These are phyloP conservation scores for Trypanosoma lewisi DNA, from an alignment of 208 protist species.

Conservation along the genomic window DNA sequence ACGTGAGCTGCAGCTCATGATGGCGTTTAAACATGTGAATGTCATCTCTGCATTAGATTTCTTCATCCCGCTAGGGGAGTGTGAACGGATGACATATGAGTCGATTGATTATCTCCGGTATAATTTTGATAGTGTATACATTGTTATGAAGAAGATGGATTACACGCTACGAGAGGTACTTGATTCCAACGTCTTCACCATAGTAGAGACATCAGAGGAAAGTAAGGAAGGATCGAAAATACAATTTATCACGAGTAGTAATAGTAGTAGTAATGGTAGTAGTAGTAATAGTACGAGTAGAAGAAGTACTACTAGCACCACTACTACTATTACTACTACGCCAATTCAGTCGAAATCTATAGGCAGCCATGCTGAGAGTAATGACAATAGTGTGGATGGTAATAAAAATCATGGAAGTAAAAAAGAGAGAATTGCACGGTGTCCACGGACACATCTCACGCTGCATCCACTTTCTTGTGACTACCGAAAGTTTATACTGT, in stretches of 20 bases:
- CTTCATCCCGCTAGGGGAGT: conserved; percentile 80
- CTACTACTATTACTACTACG: too few species aligned
- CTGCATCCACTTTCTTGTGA: conserved; percentile 94
- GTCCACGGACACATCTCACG: conserved; percentile 35
- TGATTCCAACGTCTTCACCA: conserved; percentile 35
- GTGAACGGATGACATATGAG: conserved; percentile 67
- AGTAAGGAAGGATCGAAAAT: not conserved
- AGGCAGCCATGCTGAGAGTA: too few species aligned
- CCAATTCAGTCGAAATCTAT: too few species aligned
- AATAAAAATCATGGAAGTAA: not conserved
- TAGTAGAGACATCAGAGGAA: not conserved
- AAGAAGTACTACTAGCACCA: too few species aligned
- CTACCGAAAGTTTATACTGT: conserved; percentile 96
- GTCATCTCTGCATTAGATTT: conserved; percentile 77
- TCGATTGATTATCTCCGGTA: conserved; percentile 46
- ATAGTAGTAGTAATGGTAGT: too few species aligned
- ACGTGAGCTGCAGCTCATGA: conserved; percentile 85
- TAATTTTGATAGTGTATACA: conserved; percentile 81
- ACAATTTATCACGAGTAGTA: too few species aligned
- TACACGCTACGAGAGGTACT: conserved; percentile 86
- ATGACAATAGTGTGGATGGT: conserved; percentile 7
- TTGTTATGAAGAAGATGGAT: conserved; percentile 89
- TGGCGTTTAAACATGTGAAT: conserved; percentile 78
- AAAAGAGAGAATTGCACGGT: conserved; percentile 16
- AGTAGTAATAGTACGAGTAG: too few species aligned